A percentile compares a stretch with the other conserved stretches of the same genome.
These are phyloP conservation scores for Yamadazyma jaroonii DNA, from an alignment of 1,139 yeast species.

Conservation along the genomic window DNA sequence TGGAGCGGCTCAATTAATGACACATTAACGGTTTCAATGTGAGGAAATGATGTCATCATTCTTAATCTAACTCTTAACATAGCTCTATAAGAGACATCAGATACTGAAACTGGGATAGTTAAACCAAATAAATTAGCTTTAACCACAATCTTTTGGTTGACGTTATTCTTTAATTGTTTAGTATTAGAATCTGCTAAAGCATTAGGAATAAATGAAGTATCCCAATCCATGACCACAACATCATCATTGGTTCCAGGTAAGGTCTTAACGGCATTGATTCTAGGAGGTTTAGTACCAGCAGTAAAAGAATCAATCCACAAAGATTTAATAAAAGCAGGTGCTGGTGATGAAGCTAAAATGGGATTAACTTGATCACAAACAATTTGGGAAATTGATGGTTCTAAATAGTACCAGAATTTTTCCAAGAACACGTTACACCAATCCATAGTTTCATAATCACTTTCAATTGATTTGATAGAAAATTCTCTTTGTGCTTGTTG, in stretches of 20 bases:
- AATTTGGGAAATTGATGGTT: slow-evolving; percentile 86
- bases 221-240: slow-evolving; percentile 97
- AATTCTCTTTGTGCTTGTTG: slow-evolving; percentile 84
- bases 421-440: slow-evolving; percentile 88
- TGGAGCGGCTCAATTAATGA: slow-evolving; percentile 82
- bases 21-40: slow-evolving; percentile 83
- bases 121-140: slow-evolving; percentile 67
- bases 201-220: slow-evolving; percentile 86
- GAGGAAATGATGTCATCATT: slow-evolving; percentile 90
- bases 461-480: slow-evolving; percentile 74
- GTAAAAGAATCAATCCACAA: slow-evolving; percentile 88
- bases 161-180: slow-evolving; percentile 78
- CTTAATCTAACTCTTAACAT: slow-evolving; percentile 76
- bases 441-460: slow-evolving; percentile 89
- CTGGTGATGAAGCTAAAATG: slow-evolving; percentile 68
- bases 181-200: slow-evolving; percentile 77
- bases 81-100: slow-evolving; percentile 63
- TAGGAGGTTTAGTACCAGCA: slow-evolving; percentile 91
- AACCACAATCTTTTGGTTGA: slow-evolving; percentile 75
- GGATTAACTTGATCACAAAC: slow-evolving; percentile 85
- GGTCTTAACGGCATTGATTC: slow-evolving; percentile 86
- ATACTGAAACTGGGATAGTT: slow-evolving; percentile 59
- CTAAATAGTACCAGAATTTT: slow-evolving; percentile 87
- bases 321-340: slow-evolving; percentile 79
- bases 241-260: slow-evolving; percentile 85